These are phyloP conservation scores for Pelargonium cotyledonis DNA, from an alignment of 441 rosid genomes.

Conservation along the genomic window DNA sequence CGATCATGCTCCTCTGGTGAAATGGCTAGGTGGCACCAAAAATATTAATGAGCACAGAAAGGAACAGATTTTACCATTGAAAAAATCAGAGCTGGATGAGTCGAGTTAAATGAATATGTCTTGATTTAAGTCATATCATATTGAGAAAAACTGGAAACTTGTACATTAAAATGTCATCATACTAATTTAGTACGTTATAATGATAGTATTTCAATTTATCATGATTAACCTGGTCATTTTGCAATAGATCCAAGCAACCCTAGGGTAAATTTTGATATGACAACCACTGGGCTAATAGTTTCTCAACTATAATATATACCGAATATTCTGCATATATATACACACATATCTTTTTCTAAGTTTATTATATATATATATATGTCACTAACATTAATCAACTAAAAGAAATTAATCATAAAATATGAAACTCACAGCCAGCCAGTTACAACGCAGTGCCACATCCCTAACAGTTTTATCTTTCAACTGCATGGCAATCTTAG, in stretches of 20 bases:
- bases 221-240: not conserved
- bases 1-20: too few relatives aligned
- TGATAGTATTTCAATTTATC: not conserved
- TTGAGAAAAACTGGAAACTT: not conserved
- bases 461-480: constrained; percentile 70
- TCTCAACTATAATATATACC: not conserved
- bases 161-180: not conserved
- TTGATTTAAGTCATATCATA: not conserved
- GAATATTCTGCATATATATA: not conserved
- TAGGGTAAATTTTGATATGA: not conserved
- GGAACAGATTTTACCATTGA: not conserved
- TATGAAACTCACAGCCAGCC: constrained; percentile 63
- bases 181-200: not conserved
- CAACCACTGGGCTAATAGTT: not conserved
- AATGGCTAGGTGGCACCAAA: too few relatives aligned
- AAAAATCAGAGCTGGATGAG: not conserved
- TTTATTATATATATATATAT: not conserved
- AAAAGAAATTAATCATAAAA: not conserved
- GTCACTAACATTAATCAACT: not conserved
- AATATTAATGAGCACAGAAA: not conserved
- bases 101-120: not conserved
- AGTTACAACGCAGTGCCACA: constrained; percentile 67
- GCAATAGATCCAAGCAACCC: not conserved
- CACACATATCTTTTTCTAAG: not conserved
- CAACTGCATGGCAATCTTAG: constrained; percentile 65